Evolutionary conservation across 805 yeast genomes (phyloP), one percentile per base, ranked within the genome.

Genomic region (Wickerhamiella brachini): DNA sequence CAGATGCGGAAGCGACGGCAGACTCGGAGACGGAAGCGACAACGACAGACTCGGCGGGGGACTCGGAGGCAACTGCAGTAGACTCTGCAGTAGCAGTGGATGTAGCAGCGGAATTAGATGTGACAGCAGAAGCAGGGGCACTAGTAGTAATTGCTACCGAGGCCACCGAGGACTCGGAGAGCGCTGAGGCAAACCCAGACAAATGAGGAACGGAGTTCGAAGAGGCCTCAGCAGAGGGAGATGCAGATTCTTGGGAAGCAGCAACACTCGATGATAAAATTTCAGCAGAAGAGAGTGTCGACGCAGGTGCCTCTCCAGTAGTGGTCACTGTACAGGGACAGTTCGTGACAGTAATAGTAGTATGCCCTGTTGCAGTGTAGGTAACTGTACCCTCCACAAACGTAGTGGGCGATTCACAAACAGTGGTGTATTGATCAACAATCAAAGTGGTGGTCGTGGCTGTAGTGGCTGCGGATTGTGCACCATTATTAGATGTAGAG

Each of bases 371-470:
- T 4, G 48, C 87, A 59, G 83, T 78, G 78, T 78, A 76, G 65
- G 90, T 83, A 66, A 67, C 66, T 73, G 74, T 75, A 76, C 80
- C 81, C 68, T 80, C 78, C 57, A 71, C 73, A 53, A 85, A 62
- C 54, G 75, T 69, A 61, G 95, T 85, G 49, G 94, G 70, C 56
- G 94, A 70, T 56, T 64, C 71, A 67, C 95, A 94, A 71, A 94
- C 85, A 80, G 79, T 82, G 58, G 93, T 83, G 69, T 83, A 13
- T 34, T 45, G 17, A 26, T 45, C 39, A 3, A 26, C 47, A 26
- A 18, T 17, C 10, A 15, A 5, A 29, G 47, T 17, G 38, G 24
- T 29, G 39, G 44, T 41, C 2, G 44, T 5, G 2, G 12, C 23
- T n/a, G 21, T 4, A 9, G 34, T 3, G 3, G 34, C 34, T 3